Conservation (phyloP, 345 rosid species). For the Carallia brachiata region DNA sequence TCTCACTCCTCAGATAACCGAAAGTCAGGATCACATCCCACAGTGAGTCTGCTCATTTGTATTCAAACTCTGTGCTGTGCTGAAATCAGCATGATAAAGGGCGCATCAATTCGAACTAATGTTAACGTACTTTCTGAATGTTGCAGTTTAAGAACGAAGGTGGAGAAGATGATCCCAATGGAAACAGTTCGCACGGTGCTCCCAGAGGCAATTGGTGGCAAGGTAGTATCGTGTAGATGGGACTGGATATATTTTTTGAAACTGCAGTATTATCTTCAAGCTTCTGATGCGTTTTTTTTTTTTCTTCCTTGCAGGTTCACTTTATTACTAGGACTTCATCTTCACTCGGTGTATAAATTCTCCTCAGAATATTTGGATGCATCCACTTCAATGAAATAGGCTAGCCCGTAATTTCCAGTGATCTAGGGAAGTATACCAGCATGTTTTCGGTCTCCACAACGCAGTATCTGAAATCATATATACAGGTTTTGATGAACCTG, state of each 20-base stretch:
- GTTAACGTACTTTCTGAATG: constrained; percentile 13
- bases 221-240: constrained; percentile 40
- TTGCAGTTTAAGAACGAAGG: constrained; percentile 54
- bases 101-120: background rate
- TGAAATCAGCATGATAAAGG: background rate
- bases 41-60: constrained; percentile 40
- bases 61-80: constrained; percentile 8
- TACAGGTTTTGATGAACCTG: too few species aligned
- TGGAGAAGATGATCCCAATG: constrained; percentile 55
- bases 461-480: too few species aligned
- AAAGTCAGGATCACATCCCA: constrained; percentile 37
- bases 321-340: constrained; percentile 59
- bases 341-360: constrained; percentile 24
- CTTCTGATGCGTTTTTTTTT: constrained; percentile 4
- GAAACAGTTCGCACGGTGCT: constrained; percentile 51
- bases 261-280: constrained; percentile 6
- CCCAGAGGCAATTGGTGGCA: constrained; percentile 98
- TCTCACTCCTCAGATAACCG: constrained; percentile 38
- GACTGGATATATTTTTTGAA: constrained; percentile 8
- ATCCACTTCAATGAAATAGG: too few species aligned
- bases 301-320: constrained; percentile 59
- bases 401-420: too few species aligned
- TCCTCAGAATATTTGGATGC: too few species aligned
- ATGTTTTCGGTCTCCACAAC: too few species aligned
- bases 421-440: too few species aligned